phyloP scores from a whole-genome alignment of 768 basidiomycete genomes.

The Hydnum rufescens region DNA sequence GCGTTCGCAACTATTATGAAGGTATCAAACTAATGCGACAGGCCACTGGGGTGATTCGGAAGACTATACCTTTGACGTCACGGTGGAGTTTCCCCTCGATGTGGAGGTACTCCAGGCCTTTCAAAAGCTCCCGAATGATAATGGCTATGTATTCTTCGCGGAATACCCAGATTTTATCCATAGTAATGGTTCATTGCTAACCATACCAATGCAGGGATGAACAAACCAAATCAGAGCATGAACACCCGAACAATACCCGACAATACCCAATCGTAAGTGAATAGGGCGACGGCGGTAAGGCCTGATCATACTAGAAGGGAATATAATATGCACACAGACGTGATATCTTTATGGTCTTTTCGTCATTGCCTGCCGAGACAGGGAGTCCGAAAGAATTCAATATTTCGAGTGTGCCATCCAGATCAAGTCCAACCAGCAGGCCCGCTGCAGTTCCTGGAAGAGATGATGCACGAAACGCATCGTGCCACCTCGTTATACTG shows the following conservation, averaged over 20 bases:
- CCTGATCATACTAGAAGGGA: no score
- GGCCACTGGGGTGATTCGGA: constrained; percentile 7
- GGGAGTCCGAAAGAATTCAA: no score
- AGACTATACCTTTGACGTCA: constrained; percentile 98
- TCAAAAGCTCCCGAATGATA: constrained; percentile 77
- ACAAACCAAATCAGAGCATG: constrained; percentile 83
- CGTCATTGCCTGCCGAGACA: no score
- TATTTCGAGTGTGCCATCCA: no score
- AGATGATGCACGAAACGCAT: no score
- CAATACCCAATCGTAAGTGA: constrained; percentile 11
- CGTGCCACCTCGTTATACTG: no score
- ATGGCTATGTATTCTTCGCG: constrained; percentile 98
- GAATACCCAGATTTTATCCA: constrained; percentile 97
- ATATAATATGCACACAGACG: no score
- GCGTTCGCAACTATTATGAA: constrained; percentile 60
- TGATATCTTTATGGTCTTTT: no score
- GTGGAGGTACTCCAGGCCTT: constrained; percentile 89
- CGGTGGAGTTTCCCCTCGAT: constrained; percentile 91
- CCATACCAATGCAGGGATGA: constrained; percentile 2
- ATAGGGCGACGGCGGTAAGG: no score
- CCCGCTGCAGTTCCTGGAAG: no score
- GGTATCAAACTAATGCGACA: background rate
- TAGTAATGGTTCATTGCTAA: background rate
- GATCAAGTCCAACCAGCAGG: no score
- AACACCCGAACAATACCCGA: constrained; percentile 89